Percentiles rank a stretch among this genome's conserved stretches.
phyloP scores from a whole-genome alignment of 2,329 filamentous ascomycete genomes.

The Metarhizium sp. region DNA sequence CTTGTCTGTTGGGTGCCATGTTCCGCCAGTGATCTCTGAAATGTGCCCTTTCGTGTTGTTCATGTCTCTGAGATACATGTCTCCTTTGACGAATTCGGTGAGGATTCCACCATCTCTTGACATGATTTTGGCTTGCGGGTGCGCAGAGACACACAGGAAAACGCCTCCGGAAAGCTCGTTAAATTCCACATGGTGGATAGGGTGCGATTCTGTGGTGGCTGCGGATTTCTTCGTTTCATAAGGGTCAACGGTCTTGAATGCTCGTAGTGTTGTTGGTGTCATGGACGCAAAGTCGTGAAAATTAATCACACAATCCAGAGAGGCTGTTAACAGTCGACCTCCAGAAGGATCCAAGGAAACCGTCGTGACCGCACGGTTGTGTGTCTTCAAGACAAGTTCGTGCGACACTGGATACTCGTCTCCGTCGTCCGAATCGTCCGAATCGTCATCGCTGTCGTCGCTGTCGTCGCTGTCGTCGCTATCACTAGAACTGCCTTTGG shows the following conservation, averaged over 20 bases:
- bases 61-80: slow-evolving; percentile 98
- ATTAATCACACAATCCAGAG: slow-evolving; percentile 83
- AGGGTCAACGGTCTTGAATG: slow-evolving; percentile 88
- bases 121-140: slow-evolving; percentile 83
- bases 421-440: slow-evolving; percentile 52
- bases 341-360: slow-evolving; percentile 79
- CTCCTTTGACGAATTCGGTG: slow-evolving; percentile 88
- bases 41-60: slow-evolving; percentile 96
- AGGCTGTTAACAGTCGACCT: slow-evolving; percentile 78
- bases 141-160: slow-evolving; percentile 80
- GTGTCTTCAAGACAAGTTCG: slow-evolving; percentile 85
- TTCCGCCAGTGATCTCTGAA: slow-evolving; percentile 79
- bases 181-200: slow-evolving; percentile 80
- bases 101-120: slow-evolving; percentile 79
- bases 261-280: slow-evolving; percentile 87
- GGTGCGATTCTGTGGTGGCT: slow-evolving; percentile 70
- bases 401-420: slow-evolving; percentile 91
- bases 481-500: slow-evolving; percentile 7
- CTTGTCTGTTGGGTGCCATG: slow-evolving; percentile 82
- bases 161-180: slow-evolving; percentile 71
- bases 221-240: slow-evolving; percentile 62
- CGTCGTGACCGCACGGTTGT: slow-evolving; percentile 78
- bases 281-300: slow-evolving; percentile 93
- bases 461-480: slow-evolving; percentile 15
- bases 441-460: not conserved